A percentile compares a stretch with the other conserved stretches of the same genome.
These are phyloP conservation scores for Penicillium psychrofluorescens DNA, from an alignment of 495 filamentous ascomycete genomes.

Conservation along the genomic window DNA sequence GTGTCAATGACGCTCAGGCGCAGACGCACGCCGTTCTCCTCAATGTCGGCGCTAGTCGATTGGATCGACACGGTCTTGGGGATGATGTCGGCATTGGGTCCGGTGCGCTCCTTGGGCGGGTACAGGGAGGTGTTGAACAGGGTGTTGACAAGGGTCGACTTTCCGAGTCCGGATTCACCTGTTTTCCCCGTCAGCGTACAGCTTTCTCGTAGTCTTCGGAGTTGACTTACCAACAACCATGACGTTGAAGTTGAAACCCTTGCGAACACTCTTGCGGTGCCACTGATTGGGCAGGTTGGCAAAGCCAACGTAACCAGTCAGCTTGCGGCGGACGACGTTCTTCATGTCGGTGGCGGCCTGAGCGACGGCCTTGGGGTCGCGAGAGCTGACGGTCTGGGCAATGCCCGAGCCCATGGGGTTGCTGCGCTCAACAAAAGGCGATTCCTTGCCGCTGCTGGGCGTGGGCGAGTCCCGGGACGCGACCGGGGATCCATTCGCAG, in stretches of 20 bases:
- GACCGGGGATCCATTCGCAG: constrained; percentile 32
- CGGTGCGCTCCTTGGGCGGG: constrained; percentile 95
- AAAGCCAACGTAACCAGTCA: constrained; percentile 97
- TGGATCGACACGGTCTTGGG: constrained; percentile 99
- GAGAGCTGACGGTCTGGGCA: constrained; percentile 65
- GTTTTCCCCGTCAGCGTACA: background rate
- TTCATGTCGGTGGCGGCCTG: constrained; percentile 78
- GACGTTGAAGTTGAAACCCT: constrained; percentile 99
- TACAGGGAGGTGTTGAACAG: constrained; percentile 99
- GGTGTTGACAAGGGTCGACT: constrained; percentile 98
- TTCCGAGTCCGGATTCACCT: constrained; percentile 99
- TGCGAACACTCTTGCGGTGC: constrained; percentile 99
- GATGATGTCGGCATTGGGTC: constrained; percentile 92
- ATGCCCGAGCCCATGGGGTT: constrained; percentile 54
- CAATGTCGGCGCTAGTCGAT: constrained; percentile 96
- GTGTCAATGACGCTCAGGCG: constrained; percentile 97
- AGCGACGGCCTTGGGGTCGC: constrained; percentile 76
- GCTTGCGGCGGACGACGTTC: constrained; percentile 96
- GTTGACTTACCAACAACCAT: constrained; percentile 91
- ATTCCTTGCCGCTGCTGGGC: constrained; percentile 46
- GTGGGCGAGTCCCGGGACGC: constrained; percentile 27
- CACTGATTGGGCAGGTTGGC: constrained; percentile 99
- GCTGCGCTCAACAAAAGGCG: constrained; percentile 52
- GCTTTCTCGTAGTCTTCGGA: constrained; percentile 7
- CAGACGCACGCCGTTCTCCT: constrained; percentile 97